Evolutionary conservation across 495 filamentous ascomycete genomes (phyloP), one percentile per base, ranked within the genome.

Genomic region (Rostrohypoxylon terebratum): DNA sequence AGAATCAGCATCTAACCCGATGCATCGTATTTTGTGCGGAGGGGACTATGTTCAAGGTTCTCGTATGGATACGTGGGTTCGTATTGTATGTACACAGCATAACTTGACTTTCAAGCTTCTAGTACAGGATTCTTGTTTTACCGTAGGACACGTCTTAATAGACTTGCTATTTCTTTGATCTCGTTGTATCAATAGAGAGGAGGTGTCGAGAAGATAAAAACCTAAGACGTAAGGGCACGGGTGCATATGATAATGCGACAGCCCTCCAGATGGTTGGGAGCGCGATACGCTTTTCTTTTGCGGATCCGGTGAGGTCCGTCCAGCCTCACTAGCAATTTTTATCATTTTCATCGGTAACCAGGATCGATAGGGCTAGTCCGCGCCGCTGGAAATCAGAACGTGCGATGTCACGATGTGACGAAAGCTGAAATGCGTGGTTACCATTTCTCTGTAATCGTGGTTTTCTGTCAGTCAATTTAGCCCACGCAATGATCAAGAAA

Each of bases 321-420:
- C 36, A 59, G 47, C 57, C 28, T 28, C 33, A 34, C 14, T 11
- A 13, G 28, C 44, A 8, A 34, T 25, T 66, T 66, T 38, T n/a
- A 63, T 63, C 21, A 53, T 10, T 40, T 20, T 16, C n/a, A 38
- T 59, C 16, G 34, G 25, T 55, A 7, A 50, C 18, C 44, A 14
- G 18, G 36, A 45, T 63, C n/a, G 11, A 21, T 63, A 18, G 45
- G 13, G 18, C 25, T 53, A 25, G 31, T 11, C 36, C 44, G 47
- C 13, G 45, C 60, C 47, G 48, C 57, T 65, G 20, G 34, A 16
- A 44, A 18, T 14, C n/a, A 66, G 36, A 9, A n/a, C 34, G 48
- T 63, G 62, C 66, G 66, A 70, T 67, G 71, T 67, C n/a, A 67
- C 66, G 38, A 74, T 67, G 63, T 74, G 71, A 70, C 66, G 71